Percentiles rank a stretch among this genome's conserved stretches.
Evolutionary conservation across 371 early-diverging fungal genomes (phyloP).

Genomic region (Mucor velutinosus): DNA sequence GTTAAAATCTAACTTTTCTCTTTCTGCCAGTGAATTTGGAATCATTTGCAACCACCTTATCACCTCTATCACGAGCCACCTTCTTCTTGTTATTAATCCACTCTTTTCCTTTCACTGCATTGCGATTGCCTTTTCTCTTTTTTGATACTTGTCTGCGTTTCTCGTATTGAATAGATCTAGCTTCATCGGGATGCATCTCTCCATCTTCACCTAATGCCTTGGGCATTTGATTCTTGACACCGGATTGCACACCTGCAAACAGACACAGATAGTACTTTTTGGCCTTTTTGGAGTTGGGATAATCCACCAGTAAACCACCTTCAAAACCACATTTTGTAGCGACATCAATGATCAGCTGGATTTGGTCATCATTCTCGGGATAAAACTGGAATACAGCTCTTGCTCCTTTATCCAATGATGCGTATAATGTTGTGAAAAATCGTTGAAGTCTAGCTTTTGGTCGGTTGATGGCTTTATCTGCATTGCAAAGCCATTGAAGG

Average conservation of each 20-base stretch:
- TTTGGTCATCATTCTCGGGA: slow-evolving; percentile 95
- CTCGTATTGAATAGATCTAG: slow-evolving; percentile 39
- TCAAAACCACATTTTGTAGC: slow-evolving; percentile 94
- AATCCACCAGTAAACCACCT: slow-evolving; percentile 97
- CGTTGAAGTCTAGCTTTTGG: slow-evolving; percentile 85
- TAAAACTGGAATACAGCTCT: slow-evolving; percentile 99
- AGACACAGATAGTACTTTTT: slow-evolving; percentile 96
- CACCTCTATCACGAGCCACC: slow-evolving; percentile 80
- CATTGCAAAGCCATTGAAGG: slow-evolving; percentile 99
- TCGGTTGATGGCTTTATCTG: slow-evolving; percentile 84
- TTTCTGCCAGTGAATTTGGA: slow-evolving; percentile 97
- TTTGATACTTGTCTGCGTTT: slow-evolving; percentile 38
- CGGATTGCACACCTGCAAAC: slow-evolving; percentile 83
- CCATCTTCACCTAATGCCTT: slow-evolving; percentile 78
- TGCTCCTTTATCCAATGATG: slow-evolving; percentile 85
- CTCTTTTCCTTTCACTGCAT: slow-evolving; percentile 79
- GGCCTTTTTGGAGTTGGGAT: slow-evolving; percentile 95
- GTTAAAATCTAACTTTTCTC: slow-evolving; percentile 81
- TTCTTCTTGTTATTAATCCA: slow-evolving; percentile 96
- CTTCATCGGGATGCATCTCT: slow-evolving; percentile 59
- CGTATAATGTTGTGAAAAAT: slow-evolving; percentile 95
- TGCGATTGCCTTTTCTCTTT: slow-evolving; percentile 53
- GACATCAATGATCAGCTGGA: slow-evolving; percentile 88
- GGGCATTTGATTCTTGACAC: slow-evolving; percentile 71
- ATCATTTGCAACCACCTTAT: slow-evolving; percentile 82